Conservation (phyloP, 169 alveolate species). For the Cryptosporidium meleagridis region DNA sequence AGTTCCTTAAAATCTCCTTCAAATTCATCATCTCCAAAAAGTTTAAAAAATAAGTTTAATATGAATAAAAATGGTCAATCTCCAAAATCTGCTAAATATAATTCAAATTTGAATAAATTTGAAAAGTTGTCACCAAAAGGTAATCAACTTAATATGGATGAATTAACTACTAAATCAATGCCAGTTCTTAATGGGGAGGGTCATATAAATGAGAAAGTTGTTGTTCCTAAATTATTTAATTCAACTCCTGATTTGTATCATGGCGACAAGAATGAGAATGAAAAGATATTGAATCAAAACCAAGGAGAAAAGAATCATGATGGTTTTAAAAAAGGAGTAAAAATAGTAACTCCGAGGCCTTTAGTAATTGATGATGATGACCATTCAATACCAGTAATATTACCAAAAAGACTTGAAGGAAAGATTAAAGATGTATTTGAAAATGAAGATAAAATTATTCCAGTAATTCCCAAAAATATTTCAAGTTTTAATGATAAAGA, state of each 20-base stretch:
- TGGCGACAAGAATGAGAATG: not conserved
- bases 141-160: not conserved
- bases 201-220: not conserved
- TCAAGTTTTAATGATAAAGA: not conserved
- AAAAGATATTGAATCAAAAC: not conserved
- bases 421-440: conserved; percentile 28
- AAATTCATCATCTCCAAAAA: conserved; percentile 11
- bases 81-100: not conserved
- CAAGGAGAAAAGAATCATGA: not conserved
- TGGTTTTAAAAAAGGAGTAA: conserved; percentile 14
- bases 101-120: conserved; percentile 12
- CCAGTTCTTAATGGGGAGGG: not conserved
- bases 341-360: conserved; percentile 47
- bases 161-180: conserved; percentile 8
- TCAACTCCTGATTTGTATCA: conserved; percentile 1
- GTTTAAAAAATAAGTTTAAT: not conserved
- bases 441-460: conserved; percentile 45
- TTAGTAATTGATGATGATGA: conserved; percentile 6
- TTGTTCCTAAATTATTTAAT: not conserved
- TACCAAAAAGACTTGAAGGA: conserved; percentile 46
- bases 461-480: conserved; percentile 45
- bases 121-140: conserved; percentile 9
- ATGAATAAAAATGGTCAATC: not conserved
- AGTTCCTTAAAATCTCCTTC: not conserved
- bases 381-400: conserved; percentile 14